phyloP scores from a whole-genome alignment of 192 early-diverging fungal species.

The Borealophlyctis nickersoniae region DNA sequence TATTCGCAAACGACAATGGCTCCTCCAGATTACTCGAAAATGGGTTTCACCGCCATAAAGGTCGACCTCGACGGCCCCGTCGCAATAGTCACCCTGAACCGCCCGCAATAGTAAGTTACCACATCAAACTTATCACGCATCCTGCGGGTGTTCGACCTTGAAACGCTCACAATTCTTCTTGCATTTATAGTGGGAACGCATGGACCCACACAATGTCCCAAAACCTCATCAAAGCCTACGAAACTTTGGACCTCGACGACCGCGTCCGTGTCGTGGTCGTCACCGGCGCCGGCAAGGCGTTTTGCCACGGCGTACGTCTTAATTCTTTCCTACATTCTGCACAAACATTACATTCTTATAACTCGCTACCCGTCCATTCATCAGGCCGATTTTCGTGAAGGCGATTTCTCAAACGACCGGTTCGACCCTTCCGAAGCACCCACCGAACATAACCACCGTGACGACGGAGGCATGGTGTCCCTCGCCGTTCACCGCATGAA shows the following conservation, averaged over 20 bases:
- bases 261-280: constrained; percentile 27
- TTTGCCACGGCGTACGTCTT: constrained; percentile 26
- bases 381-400: constrained; percentile 23
- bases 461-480: constrained; percentile 14
- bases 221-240: constrained; percentile 10
- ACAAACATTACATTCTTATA: no score
- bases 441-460: constrained; percentile 13
- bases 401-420: constrained; percentile 16
- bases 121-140: no score
- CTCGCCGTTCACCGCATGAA: constrained; percentile 21
- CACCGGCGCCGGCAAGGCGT: constrained; percentile 20
- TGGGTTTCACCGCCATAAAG: no score
- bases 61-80: background rate
- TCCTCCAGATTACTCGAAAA: no score
- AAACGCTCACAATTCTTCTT: background rate
- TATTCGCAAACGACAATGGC: no score
- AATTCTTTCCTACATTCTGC: no score
- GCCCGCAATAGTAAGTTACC: background rate
- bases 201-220: constrained; percentile 5
- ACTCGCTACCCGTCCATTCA: background rate
- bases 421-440: constrained; percentile 12
- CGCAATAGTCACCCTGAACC: background rate
- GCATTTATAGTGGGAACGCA: constrained; percentile 7
- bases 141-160: no score
- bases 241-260: constrained; percentile 22